These are phyloP conservation scores for Monosporozyma yasuniensis DNA, from an alignment of 805 yeast genomes.

Conservation along the genomic window DNA sequence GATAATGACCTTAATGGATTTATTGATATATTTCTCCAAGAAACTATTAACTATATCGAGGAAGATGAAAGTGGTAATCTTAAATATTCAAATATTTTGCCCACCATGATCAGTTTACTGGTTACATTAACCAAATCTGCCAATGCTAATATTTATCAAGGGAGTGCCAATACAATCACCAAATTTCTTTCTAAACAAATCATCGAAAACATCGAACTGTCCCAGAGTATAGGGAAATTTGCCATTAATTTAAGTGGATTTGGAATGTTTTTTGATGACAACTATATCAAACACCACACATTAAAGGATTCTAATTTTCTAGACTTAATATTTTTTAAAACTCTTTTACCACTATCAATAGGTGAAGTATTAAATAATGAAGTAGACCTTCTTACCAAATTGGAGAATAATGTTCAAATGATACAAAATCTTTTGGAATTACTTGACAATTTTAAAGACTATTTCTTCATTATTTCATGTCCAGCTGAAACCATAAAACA, in stretches of 20 bases:
- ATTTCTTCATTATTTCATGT: not conserved
- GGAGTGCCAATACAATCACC: not conserved
- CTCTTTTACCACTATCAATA: not conserved
- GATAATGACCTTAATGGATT: constrained; percentile 25
- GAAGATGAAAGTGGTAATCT: constrained; percentile 16
- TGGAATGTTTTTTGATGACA: not conserved
- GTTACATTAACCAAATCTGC: constrained; percentile 28
- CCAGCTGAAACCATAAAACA: not conserved
- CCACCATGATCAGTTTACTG: constrained; percentile 22
- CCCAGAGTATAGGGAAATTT: not conserved
- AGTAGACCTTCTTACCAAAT: not conserved
- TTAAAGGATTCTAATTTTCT: not conserved
- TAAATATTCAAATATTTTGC: constrained; percentile 17
- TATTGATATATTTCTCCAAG: constrained; percentile 5
- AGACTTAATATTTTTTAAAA: not conserved
- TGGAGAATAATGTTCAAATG: not conserved
- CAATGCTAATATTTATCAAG: not conserved
- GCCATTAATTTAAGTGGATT: not conserved
- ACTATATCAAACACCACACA: not conserved
- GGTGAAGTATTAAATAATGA: not conserved
- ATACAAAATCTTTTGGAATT: not conserved
- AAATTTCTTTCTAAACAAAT: not conserved
- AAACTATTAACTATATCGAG: constrained; percentile 16
- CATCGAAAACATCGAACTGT: not conserved
- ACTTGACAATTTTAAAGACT: not conserved